Evolutionary conservation across 805 yeast genomes (phyloP), one percentile per base, ranked within the genome.

Genomic region (Cyberlindnera euphorbiae): DNA sequence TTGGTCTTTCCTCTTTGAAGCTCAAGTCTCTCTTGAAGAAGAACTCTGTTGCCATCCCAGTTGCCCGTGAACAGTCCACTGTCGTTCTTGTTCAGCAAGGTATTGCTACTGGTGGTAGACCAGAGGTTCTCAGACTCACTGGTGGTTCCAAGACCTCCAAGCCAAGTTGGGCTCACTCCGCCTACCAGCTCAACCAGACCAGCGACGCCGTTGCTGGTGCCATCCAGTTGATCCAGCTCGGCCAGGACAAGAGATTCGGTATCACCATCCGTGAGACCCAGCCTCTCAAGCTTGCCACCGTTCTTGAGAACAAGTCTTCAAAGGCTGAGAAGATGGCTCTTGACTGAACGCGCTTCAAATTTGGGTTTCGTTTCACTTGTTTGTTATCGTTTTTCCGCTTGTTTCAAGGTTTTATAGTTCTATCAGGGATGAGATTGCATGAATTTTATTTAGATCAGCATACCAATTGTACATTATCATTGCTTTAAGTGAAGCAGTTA

Each of bases 141-240:
- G 97, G 97, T 31, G 95, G 95, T 32, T 59, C 67, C 26, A 69
- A 71, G 50, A 69, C 80, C 17, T 71, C 79, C 35, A 71, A 73
- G 41, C 89, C 96, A 50, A 76, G 86, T 48, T 93, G 95, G 93
- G 82, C 84, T 29, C 96, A 89, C 57, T 85, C 96, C 18, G 66
- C 73, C 28, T 79, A 67, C 62, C 80, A 80, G 59, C 62, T 90
- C 38, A 59, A 69, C 21, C 76, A 74, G 30, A 63, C 66, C 6
- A 67, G 56, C 26, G 51, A 59, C 7, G 32, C 51, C n/a, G 58
- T 62, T 22, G 60, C 68, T 37, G 72, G 74, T 37, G 69, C 79
- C 29, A 56, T 66, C 43, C 73, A 76, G 42, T 66, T 84, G 56
- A 70, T 75, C 38, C 70, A 74, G 43, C 63, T 82, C 50, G 64